Percentiles rank a stretch among this genome's conserved stretches.
phyloP scores from a whole-genome alignment of 495 filamentous ascomycete species.

The Penicillium cinerascens region DNA sequence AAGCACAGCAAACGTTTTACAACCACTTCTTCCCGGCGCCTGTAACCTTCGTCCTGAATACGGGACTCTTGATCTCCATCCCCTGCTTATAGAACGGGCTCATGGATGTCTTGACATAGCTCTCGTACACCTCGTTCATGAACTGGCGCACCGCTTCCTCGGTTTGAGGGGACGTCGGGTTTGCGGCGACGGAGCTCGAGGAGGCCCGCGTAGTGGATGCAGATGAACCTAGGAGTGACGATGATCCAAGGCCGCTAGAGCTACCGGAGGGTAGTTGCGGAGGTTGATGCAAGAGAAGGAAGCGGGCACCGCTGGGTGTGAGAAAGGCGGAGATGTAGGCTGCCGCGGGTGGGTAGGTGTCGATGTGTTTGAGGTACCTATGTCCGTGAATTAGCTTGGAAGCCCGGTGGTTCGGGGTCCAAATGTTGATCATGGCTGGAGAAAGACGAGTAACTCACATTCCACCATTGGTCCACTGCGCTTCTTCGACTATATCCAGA shows the following conservation, averaged over 20 bases:
- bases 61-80: slow-evolving; percentile 75
- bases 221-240: slow-evolving; percentile 30
- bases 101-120: slow-evolving; percentile 95
- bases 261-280: slow-evolving; percentile 42
- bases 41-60: slow-evolving; percentile 76
- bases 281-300: slow-evolving; percentile 85
- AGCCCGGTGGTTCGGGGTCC: not conserved
- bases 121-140: slow-evolving; percentile 90
- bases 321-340: slow-evolving; percentile 90
- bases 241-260: slow-evolving; percentile 24
- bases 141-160: slow-evolving; percentile 94
- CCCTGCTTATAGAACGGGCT: slow-evolving; percentile 86
- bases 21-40: slow-evolving; percentile 93
- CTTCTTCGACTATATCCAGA: slow-evolving; percentile 90
- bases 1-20: slow-evolving; percentile 30
- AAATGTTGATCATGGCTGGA: not conserved
- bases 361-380: slow-evolving; percentile 93
- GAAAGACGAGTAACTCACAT: slow-evolving; percentile 51
- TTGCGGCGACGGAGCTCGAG: slow-evolving; percentile 65
- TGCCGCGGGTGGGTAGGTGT: slow-evolving; percentile 76
- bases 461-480: slow-evolving; percentile 80
- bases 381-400: slow-evolving; percentile 7
- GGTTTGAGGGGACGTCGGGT: slow-evolving; percentile 79
- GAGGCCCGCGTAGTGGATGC: slow-evolving; percentile 46
- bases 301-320: slow-evolving; percentile 65